Base-by-base conservation (phyloP, 192 early-diverging fungal genomes). In the Coemansia sp. region DNA sequence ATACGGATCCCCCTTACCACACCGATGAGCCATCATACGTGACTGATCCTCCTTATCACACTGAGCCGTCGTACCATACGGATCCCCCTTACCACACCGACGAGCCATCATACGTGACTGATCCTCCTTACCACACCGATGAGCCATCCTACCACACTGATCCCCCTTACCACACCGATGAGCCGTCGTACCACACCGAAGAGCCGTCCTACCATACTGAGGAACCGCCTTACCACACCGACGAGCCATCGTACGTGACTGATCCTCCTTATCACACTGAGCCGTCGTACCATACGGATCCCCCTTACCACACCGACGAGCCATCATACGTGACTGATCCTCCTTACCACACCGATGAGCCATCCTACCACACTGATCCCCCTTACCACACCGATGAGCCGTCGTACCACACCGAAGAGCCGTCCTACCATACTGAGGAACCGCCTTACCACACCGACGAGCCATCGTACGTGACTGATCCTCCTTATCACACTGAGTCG, bases 11-110 rank as follows among this genome's bases (percentile, higher is more conserved):
- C 1, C 48, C 50, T 4, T 63, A 63, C 7, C 16, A 16, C 6
- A 61, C 60, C 8, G 48, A 18, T 3, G 40, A 38, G 29, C 38
- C 38, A 0, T 34, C 34, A 3, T 66, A 65, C 17, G 16, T 49
- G 0, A 68, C 72, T 33, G 56, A 33, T 17, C 38, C 66, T 48
- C 40, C 70, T 6, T 60, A 63, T 16, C 64, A 68, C 38, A 64
- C 60, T 12, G 25, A 48, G 14, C 28, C 65, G 0, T 48, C 60
- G 4, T 45, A 45, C 42, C n/a, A n/a, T n/a, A n/a, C n/a, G n/a
- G 34, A 36, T 4, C 34, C 34, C 5, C 8, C 34, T 36, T 36
- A 36, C 8, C 4, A 6, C 34, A 36, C 34, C 8, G 5, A 36
- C 5, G 34, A 36, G 34, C 34, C 34, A 8, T 54, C 32, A 64